Percentiles rank a stretch among this genome's conserved stretches.
Evolutionary conservation across 106 monocot genomes (phyloP).

Genomic region (Allium cepa): DNA sequence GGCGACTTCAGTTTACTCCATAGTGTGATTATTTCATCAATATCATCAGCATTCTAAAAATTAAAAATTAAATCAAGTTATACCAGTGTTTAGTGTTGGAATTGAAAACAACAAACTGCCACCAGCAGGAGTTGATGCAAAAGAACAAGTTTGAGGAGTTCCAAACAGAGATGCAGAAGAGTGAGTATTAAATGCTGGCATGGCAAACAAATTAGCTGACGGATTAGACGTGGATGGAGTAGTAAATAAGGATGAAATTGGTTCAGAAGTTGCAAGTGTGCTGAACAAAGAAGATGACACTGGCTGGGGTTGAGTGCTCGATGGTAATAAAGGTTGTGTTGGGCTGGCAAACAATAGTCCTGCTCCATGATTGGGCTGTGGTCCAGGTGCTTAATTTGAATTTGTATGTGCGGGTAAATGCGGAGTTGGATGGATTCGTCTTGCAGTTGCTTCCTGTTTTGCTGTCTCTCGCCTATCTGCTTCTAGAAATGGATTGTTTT

Average conservation of each 20-base stretch:
- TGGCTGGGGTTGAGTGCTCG: conserved; percentile 32
- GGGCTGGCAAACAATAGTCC: conserved; percentile 33
- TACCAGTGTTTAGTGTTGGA: conserved; percentile 42
- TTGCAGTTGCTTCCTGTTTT: conserved; percentile 78
- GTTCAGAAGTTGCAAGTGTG: conserved; percentile 23
- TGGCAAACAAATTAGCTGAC: conserved; percentile 36
- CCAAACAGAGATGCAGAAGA: conserved; percentile 49
- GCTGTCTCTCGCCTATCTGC: conserved; percentile 82
- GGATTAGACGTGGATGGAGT: conserved; percentile 35
- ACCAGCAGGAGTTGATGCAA: conserved; percentile 31
- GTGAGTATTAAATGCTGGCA: conserved; percentile 38
- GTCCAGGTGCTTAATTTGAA: conserved; percentile 13
- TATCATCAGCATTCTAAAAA: no score
- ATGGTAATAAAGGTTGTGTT: conserved; percentile 5
- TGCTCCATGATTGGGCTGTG: conserved; percentile 29
- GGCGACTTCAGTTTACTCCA: no score
- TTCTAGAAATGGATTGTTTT: conserved; percentile 84
- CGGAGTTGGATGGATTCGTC: conserved; percentile 89
- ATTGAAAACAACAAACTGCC: conserved; percentile 56
- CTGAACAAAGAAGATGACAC: conserved; percentile 28
- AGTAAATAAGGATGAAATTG: conserved; percentile 23
- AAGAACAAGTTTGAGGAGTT: conserved; percentile 44
- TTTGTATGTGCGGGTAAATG: conserved; percentile 52
- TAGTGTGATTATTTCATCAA: no score
- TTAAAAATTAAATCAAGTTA: not conserved